Evolutionary conservation across 805 yeast species (phyloP), one percentile per base, ranked within the genome.

Genomic region (Cyberlindnera lachancei): DNA sequence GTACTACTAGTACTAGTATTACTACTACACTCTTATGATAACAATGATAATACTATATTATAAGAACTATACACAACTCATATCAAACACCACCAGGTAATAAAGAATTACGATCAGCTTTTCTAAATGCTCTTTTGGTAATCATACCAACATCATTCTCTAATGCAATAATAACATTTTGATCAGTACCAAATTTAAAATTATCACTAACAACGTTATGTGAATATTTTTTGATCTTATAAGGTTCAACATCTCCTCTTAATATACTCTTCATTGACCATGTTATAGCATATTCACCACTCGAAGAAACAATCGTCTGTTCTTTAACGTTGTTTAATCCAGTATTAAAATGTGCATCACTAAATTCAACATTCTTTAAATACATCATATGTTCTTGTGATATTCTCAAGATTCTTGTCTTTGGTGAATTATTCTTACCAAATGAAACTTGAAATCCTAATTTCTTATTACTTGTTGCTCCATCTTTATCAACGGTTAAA

Each of bases 261-360:
- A 79, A 51, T 11, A 81, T 64, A 39, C 76, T 73, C 42, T 62
- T 67, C 50, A 87, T 55, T 10, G 80, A 75, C 95, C 95, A 87
- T 1, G 82, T 68, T 15, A 87, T 70, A 16, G 86, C 80, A 55
- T 75, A 87, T 14, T 88, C 90, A 3, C 95, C 95, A 3, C 79
- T 65, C 4, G 90, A 75, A 1, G 94, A 70, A 16, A 85, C 75
- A 31, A 87, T 81, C 2, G 79, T 66, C 14, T 81, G 75, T 49
- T 80, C 92, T 39, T 70, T 73, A n/a, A n/a, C n/a, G 17, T 73
- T 52, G 30, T 68, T 66, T n/a, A 72, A 34, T 25, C 86, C 86
- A 17, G 79, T 66, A 54, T 87, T 83, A 66, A 87, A 87, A 44
- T 71, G 70, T 5, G 94, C 95, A 36, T 68, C 67, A 4, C 92